Conservation (phyloP, 1,139 yeast genomes). For the Debaryomyces udenii region DNA sequence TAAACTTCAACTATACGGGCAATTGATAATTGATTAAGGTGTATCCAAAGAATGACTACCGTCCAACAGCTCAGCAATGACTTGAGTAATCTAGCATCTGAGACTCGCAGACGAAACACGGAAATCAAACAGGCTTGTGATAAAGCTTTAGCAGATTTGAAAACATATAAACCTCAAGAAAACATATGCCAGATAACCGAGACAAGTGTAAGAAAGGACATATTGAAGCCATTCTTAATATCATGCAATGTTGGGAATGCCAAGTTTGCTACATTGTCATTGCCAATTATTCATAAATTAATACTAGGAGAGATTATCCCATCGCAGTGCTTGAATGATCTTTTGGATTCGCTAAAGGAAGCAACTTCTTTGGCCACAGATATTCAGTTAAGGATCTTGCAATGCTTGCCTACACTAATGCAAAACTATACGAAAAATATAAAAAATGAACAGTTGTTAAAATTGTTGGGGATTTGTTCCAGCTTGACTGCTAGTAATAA, state of each 20-base stretch:
- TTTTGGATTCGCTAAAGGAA: constrained; percentile 69
- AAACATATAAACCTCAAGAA: constrained; percentile 24
- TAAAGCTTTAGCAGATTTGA: constrained; percentile 53
- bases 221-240: constrained; percentile 69
- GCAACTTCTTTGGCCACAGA: constrained; percentile 80
- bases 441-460: constrained; percentile 58
- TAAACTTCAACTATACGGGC: not conserved
- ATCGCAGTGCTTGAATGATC: constrained; percentile 48
- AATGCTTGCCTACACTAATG: constrained; percentile 75
- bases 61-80: constrained; percentile 57
- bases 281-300: constrained; percentile 67
- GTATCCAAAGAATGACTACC: constrained; percentile 29
- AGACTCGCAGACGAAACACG: constrained; percentile 68
- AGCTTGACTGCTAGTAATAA: constrained; percentile 70
- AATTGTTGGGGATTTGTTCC: constrained; percentile 70
- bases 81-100: constrained; percentile 60
- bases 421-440: constrained; percentile 61
- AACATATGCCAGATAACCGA: constrained; percentile 14
- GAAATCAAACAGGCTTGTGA: constrained; percentile 74
- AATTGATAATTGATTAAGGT: not conserved
- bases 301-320: constrained; percentile 55
- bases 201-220: constrained; percentile 43
- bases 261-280: constrained; percentile 69
- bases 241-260: constrained; percentile 78
- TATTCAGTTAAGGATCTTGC: constrained; percentile 84